Evolutionary conservation across 2,329 filamentous ascomycete genomes (phyloP).

Genomic region (Calonectria multiphialidica): DNA sequence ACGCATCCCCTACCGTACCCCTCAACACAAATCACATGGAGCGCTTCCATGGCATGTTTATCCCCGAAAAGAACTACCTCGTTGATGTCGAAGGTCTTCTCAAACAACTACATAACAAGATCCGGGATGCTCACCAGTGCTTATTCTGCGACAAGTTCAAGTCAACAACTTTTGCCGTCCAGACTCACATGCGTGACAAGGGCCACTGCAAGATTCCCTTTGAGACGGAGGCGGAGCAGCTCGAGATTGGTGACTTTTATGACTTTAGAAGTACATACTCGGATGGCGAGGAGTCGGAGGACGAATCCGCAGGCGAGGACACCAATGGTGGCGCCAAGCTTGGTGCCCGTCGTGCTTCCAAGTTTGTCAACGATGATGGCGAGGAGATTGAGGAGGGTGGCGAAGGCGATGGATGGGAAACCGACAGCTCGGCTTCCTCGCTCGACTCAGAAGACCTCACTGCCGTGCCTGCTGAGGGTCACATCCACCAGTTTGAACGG

Average conservation of each 20-base stretch:
- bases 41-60: slow-evolving; percentile 93
- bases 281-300: slow-evolving; percentile 77
- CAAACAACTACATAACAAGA: slow-evolving; percentile 81
- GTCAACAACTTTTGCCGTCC: slow-evolving; percentile 81
- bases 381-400: slow-evolving; percentile 65
- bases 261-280: slow-evolving; percentile 97
- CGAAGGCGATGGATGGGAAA: slow-evolving; percentile 90
- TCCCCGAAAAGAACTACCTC: slow-evolving; percentile 89
- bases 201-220: slow-evolving; percentile 98
- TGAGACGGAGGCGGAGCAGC: slow-evolving; percentile 86
- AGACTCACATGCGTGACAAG: slow-evolving; percentile 98
- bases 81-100: slow-evolving; percentile 86
- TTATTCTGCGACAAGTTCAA: slow-evolving; percentile 89
- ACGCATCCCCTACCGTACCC: slow-evolving; percentile 79
- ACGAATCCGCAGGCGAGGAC: slow-evolving; percentile 59
- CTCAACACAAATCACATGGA: slow-evolving; percentile 91
- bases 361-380: slow-evolving; percentile 63
- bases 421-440: slow-evolving; percentile 90
- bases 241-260: slow-evolving; percentile 96
- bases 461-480: slow-evolving; percentile 80
- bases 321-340: slow-evolving; percentile 75
- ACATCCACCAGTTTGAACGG: slow-evolving; percentile 78
- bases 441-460: slow-evolving; percentile 88
- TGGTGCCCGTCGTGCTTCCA: slow-evolving; percentile 68
- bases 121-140: slow-evolving; percentile 85